These are phyloP conservation scores for Aureobasidium sp. DNA, from an alignment of 2,329 filamentous ascomycete species.

Conservation along the genomic window DNA sequence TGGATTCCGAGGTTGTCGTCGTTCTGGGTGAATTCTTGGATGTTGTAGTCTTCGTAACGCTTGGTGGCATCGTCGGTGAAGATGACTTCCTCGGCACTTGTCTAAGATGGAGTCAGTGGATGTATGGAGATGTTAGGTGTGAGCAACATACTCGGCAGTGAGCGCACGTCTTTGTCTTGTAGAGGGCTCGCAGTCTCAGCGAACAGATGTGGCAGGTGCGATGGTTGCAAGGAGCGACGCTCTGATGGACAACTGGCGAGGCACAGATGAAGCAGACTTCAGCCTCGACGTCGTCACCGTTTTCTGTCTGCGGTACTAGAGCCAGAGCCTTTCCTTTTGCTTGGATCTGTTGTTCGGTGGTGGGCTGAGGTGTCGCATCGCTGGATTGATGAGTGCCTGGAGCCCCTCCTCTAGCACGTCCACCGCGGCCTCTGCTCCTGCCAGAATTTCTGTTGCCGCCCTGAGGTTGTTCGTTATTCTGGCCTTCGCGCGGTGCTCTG, in stretches of 20 bases:
- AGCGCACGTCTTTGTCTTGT: slow-evolving; percentile 97
- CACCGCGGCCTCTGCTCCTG: slow-evolving; percentile 30
- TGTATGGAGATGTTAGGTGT: background rate
- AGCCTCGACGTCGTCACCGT: slow-evolving; percentile 45
- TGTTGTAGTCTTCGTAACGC: slow-evolving; percentile 84
- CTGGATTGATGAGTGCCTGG: slow-evolving; percentile 24
- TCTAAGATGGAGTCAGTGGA: slow-evolving; percentile 43
- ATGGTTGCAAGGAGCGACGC: slow-evolving; percentile 95
- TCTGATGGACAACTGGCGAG: slow-evolving; percentile 86
- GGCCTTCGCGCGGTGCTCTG: slow-evolving; percentile 30
- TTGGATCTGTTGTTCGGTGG: slow-evolving; percentile 23
- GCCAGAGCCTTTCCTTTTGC: slow-evolving; percentile 11
- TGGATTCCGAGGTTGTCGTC: slow-evolving; percentile 92
- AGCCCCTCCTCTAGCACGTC: slow-evolving; percentile 40
- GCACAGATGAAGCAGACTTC: slow-evolving; percentile 99
- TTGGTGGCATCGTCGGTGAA: slow-evolving; percentile 90
- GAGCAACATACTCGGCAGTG: slow-evolving; percentile 81
- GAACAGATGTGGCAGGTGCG: slow-evolving; percentile 97
- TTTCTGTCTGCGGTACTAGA: slow-evolving; percentile 3
- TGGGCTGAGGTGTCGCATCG: slow-evolving; percentile 28
- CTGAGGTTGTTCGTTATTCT: slow-evolving; percentile 32
- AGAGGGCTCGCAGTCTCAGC: slow-evolving; percentile 89
- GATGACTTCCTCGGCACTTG: slow-evolving; percentile 82
- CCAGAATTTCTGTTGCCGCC: slow-evolving; percentile 32
- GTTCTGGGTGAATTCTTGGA: slow-evolving; percentile 76